Evolutionary conservation across 768 basidiomycete species (phyloP), one percentile per base, ranked within the genome.

Genomic region (Rhizopogon rudus): DNA sequence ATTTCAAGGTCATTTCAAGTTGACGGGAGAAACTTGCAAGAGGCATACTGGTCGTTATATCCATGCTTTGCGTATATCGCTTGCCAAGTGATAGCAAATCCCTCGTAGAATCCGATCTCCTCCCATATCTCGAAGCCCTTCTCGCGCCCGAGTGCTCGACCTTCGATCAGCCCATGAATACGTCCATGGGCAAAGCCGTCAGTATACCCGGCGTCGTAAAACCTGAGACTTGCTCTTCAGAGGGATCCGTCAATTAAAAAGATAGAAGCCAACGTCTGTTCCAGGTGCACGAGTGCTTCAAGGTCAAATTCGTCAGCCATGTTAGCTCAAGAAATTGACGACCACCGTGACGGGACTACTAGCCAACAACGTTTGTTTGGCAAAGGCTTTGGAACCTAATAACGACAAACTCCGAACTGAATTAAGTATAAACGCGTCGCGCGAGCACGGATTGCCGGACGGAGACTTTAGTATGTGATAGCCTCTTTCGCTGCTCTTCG

Each of bases 61-160:
- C 67, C 71, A 53, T 77, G 74, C 51, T 70, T 71, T 20, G 70
- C 62, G 41, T 74, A 73, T 52, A 90, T 71, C 2, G 75, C 75
- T 56, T 74, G 68, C 91, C 91, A 97, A 53, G 84, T 80, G 53
- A 63, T 58, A 2, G 92, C 92, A 61, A 88, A 88, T 5, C 94
- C 96, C 62, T 95, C 82, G 67, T 95, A 95, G 63, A 87, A 98
- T 2, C 91, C 94, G 12, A 99, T 80, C 69, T 99, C 96, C 69
- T 98, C 95, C 93, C 94, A 98, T 71, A 97, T 85, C 71, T 96
- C 94, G 68, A 86, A 98, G 0, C 90, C 91, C 62, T 96, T 94
- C 62, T 93, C 88, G 53, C 86, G 79, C 2, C 94, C 96, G 16
- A 98, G 78, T 0, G 88, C 87, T 13, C 93, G 79, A 8, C 96